phyloP scores from a whole-genome alignment of 1,139 yeast genomes.

The Yamadazyma diddensiae region DNA sequence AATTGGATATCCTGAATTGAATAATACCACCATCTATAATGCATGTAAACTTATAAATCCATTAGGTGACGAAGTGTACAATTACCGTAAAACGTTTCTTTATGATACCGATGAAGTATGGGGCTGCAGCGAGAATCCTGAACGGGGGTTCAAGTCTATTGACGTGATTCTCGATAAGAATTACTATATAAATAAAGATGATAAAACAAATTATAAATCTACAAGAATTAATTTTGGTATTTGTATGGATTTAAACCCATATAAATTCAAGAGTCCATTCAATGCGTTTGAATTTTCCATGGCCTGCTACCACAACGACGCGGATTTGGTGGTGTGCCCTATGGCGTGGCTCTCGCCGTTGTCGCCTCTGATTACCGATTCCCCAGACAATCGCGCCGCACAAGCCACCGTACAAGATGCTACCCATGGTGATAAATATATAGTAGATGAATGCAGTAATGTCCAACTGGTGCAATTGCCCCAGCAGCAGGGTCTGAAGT shows the following conservation, averaged over 20 bases:
- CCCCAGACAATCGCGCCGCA: neutral
- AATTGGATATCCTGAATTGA: conserved; percentile 76
- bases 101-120: conserved; percentile 78
- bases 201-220: neutral
- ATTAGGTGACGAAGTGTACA: conserved; percentile 55
- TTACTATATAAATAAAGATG: conserved; percentile 13
- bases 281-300: conserved; percentile 67
- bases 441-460: too few species aligned
- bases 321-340: conserved; percentile 66
- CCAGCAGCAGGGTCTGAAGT: neutral
- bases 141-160: conserved; percentile 43
- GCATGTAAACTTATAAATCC: conserved; percentile 67
- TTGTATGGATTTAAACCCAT: conserved; percentile 95
- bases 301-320: conserved; percentile 46
- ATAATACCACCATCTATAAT: conserved; percentile 48
- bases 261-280: conserved; percentile 79
- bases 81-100: conserved; percentile 75
- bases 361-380: conserved; percentile 38
- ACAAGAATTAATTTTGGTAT: conserved; percentile 64
- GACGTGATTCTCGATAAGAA: conserved; percentile 33
- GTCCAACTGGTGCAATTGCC: too few species aligned
- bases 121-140: conserved; percentile 76
- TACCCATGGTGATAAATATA: too few species aligned
- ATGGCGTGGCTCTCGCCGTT: conserved; percentile 81
- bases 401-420: neutral